Conservation (phyloP, 2,329 filamentous ascomycete species). For the Arthrobotrys sinensis region DNA sequence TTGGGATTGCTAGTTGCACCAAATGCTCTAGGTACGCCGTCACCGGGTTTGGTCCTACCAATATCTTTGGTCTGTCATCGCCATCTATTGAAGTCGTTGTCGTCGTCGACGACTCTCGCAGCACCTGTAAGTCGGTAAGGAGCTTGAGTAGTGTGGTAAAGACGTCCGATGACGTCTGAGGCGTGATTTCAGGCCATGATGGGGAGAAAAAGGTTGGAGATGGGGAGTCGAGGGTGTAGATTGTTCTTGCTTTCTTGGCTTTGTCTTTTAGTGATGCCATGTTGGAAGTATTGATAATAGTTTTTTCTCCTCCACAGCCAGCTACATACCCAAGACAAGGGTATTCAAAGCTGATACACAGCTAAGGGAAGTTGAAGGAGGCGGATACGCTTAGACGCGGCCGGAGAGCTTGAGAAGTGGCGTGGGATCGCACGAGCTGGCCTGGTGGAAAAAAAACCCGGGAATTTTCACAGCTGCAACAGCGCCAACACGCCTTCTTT, state of each 20-base stretch:
- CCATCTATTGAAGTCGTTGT: too few relatives aligned
- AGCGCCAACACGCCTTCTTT: conserved; percentile 20
- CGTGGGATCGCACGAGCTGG: too few relatives aligned
- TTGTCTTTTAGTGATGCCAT: conserved; percentile 57
- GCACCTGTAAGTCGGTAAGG: conserved; percentile 37
- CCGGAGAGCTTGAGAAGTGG: not conserved
- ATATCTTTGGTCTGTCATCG: conserved; percentile 67
- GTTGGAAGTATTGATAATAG: too few relatives aligned
- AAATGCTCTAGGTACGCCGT: conserved; percentile 73
- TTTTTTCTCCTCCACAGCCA: too few relatives aligned
- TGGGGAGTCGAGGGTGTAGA: conserved; percentile 52
- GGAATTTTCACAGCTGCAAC: conserved; percentile 30
- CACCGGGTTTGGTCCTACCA: conserved; percentile 77
- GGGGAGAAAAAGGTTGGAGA: conserved; percentile 40
- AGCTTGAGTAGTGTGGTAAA: conserved; percentile 16
- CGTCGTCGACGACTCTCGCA: not conserved
- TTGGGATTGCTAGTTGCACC: conserved; percentile 62
- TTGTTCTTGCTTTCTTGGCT: conserved; percentile 48
- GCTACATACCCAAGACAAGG: too few relatives aligned
- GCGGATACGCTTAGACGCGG: conserved; percentile 47
- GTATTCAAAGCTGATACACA: too few relatives aligned
- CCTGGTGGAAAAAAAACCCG: too few relatives aligned
- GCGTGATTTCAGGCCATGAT: conserved; percentile 29
- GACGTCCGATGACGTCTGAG: conserved; percentile 6
- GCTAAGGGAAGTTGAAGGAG: too few relatives aligned